phyloP scores from a whole-genome alignment of 495 filamentous ascomycete genomes.

The Penicillium angulare region DNA sequence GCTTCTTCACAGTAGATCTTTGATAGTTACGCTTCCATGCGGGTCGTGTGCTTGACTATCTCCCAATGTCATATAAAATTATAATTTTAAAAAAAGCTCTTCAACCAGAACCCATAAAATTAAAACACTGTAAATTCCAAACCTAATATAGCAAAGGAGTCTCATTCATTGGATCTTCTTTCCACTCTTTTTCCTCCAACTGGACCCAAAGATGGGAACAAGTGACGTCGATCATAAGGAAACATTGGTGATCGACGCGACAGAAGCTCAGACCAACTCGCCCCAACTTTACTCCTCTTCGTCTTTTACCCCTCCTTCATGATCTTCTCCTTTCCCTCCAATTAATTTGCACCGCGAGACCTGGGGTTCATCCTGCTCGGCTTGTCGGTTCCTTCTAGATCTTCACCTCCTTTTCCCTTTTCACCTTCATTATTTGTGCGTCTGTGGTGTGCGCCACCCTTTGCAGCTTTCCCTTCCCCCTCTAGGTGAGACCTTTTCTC shows the following conservation, averaged over 20 bases:
- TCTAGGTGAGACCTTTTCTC: neutral
- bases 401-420: neutral
- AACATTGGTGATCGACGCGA: constrained; percentile 16
- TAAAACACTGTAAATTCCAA: no score
- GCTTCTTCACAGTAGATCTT: no score
- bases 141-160: no score
- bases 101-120: no score
- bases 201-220: neutral
- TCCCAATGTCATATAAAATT: no score
- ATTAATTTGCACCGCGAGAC: constrained; percentile 1
- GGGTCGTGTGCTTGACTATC: no score
- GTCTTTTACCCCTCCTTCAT: constrained; percentile 8
- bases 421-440: neutral
- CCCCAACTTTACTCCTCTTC: constrained; percentile 15
- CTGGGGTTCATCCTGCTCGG: neutral
- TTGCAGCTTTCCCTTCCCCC: neutral
- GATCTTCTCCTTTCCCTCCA: neutral
- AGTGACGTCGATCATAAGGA: constrained; percentile 23
- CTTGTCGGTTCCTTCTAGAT: neutral
- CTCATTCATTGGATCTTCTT: neutral
- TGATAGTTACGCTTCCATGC: no score
- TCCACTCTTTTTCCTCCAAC: neutral
- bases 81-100: no score
- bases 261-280: constrained; percentile 22
- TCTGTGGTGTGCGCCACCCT: neutral